Base-by-base conservation (phyloP, 2,329 filamentous ascomycete genomes). In the Nannizziopsis barbatae region DNA sequence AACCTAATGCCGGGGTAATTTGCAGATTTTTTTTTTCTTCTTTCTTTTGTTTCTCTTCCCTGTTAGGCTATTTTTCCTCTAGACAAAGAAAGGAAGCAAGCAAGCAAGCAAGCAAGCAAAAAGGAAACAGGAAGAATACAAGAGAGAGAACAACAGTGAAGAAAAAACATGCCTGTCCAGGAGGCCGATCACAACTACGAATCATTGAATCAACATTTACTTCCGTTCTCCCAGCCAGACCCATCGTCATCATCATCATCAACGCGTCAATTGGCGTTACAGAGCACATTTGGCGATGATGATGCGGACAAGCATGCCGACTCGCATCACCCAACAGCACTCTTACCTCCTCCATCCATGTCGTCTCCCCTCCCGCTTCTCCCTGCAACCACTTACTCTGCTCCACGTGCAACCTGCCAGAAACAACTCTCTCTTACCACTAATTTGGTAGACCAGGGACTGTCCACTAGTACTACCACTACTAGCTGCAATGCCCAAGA, bases 161-260 rank as follows among this genome's bases (percentile, higher is more conserved):
- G 3, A 18, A 41, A 7, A 48, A 18, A 20, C n/a, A 70, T 70
- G 67, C 63, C 68, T 61, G 64, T 64, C 60, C 61, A 60, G 58
- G 59, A 65, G 63, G 59, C 63, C 59, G 62, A 69, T 55, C 65
- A 66, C 56, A 59, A 61, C 57, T 63, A 62, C 60, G 60, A 62
- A 56, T 54, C 58, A 53, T 56, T 61, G 55, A 58, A 65, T 45
- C 52, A 49, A 15, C 45, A 40, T 33, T 33, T 39, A 17, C 43
- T 47, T 33, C 45, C 45, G 7, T 38, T 45, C 17, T 49, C 43
- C 47, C 42, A 47, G 5, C 30, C 49, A 35, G 15, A 46, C 30
- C 32, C 20, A 52, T 50, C 51, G 57, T 52, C 22, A 27, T 4
- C 54, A 48, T 58, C 20, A 52, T 50, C 51, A 57, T 52, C 22